phyloP scores from a whole-genome alignment of 1,139 yeast genomes.

The Candida neerlandica region DNA sequence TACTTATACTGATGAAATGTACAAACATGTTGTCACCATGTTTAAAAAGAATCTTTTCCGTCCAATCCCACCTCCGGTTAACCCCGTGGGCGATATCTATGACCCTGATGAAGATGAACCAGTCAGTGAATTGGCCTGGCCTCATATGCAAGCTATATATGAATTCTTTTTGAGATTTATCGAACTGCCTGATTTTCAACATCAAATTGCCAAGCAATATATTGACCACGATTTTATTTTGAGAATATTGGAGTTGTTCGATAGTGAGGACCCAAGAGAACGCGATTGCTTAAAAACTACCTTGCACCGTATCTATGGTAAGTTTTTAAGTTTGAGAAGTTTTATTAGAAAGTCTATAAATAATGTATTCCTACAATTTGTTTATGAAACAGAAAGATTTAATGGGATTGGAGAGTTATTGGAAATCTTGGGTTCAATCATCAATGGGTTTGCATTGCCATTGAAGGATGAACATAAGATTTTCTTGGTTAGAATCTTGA shows the following conservation, averaged over 20 bases:
- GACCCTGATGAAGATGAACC: conserved; percentile 99
- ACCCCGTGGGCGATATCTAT: conserved; percentile 92
- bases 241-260: conserved; percentile 81
- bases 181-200: conserved; percentile 94
- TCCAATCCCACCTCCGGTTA: conserved; percentile 97
- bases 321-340: conserved; percentile 85
- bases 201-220: conserved; percentile 87
- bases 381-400: conserved; percentile 93
- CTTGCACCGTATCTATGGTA: conserved; percentile 93
- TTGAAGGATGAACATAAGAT: conserved; percentile 95
- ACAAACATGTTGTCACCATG: conserved; percentile 85
- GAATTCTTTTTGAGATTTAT: conserved; percentile 91
- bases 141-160: conserved; percentile 96
- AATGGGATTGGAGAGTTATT: conserved; percentile 94
- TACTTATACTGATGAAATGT: conserved; percentile 88
- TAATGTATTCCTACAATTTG: conserved; percentile 89
- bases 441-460: conserved; percentile 97
- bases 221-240: conserved; percentile 90
- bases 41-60: conserved; percentile 86
- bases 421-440: conserved; percentile 93
- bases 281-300: conserved; percentile 95
- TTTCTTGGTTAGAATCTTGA: conserved; percentile 81
- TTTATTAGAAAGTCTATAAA: conserved; percentile 90
- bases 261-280: conserved; percentile 95
- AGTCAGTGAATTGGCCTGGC: conserved; percentile 96